Evolutionary conservation across 2,329 filamentous ascomycete species (phyloP).

Genomic region (Knufia petricola): DNA sequence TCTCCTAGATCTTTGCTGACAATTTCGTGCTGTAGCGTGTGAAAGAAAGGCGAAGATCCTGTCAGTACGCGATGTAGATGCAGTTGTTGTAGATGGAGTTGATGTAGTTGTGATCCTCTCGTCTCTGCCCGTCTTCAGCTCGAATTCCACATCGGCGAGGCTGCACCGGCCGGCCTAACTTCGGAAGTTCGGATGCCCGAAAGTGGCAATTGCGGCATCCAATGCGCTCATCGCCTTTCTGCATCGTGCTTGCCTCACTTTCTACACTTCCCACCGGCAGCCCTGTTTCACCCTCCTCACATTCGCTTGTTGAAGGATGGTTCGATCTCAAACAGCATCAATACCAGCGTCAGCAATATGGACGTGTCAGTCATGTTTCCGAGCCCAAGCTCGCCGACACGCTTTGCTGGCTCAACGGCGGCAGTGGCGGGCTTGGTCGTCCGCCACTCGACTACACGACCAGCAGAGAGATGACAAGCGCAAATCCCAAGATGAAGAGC

Average conservation of each 20-base stretch:
- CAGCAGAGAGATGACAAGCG: constrained; percentile 3
- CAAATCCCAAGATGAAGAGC: constrained; percentile 28
- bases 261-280: neutral
- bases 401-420: neutral
- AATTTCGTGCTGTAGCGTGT: too few relatives aligned
- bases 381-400: constrained; percentile 15
- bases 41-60: too few relatives aligned
- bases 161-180: neutral
- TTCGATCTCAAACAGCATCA: constrained; percentile 10
- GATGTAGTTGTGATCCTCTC: neutral
- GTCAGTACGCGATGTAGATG: too few relatives aligned
- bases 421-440: constrained; percentile 13
- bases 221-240: neutral
- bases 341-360: constrained; percentile 13
- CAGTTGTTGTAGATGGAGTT: too few relatives aligned
- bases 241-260: neutral
- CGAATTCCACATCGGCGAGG: neutral
- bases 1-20: too few relatives aligned
- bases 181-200: neutral
- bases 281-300: constrained; percentile 7
- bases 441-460: constrained; percentile 1
- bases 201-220: constrained; percentile 1
- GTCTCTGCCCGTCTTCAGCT: neutral
- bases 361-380: constrained; percentile 19
- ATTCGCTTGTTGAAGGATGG: constrained; percentile 16